Evolutionary conservation across 495 filamentous ascomycete species (phyloP).

Genomic region (Lindgomyces ingoldianus): DNA sequence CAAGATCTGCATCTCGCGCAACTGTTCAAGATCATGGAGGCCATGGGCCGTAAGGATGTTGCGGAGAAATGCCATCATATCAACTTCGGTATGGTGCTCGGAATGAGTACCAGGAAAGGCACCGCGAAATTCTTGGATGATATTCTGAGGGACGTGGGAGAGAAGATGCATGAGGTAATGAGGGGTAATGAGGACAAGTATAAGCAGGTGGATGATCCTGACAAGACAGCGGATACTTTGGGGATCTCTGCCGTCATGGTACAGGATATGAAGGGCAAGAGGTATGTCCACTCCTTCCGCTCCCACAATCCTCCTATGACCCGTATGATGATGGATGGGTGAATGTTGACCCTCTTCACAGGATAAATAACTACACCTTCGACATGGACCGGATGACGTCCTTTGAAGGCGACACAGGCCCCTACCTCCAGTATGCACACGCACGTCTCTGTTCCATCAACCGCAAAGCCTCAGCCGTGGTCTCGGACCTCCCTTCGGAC

Average conservation of each 20-base stretch:
- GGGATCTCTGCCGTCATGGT: slow-evolving; percentile 72
- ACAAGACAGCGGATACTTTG: slow-evolving; percentile 53
- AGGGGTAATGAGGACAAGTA: slow-evolving; percentile 65
- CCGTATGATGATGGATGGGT: too few relatives aligned
- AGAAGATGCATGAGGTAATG: slow-evolving; percentile 75
- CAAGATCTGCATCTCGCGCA: slow-evolving; percentile 73
- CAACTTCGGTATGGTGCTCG: slow-evolving; percentile 72
- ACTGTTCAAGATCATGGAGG: slow-evolving; percentile 69
- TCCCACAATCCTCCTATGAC: too few relatives aligned
- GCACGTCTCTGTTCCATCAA: slow-evolving; percentile 66
- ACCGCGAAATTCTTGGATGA: slow-evolving; percentile 72
- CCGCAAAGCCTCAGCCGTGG: slow-evolving; percentile 28
- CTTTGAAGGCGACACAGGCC: slow-evolving; percentile 71
- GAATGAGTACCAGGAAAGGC: slow-evolving; percentile 69
- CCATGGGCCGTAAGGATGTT: slow-evolving; percentile 66
- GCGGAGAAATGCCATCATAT: slow-evolving; percentile 66
- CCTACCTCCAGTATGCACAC: slow-evolving; percentile 70
- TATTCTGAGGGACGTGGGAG: slow-evolving; percentile 63
- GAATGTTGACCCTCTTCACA: slow-evolving; percentile 40
- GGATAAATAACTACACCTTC: slow-evolving; percentile 67
- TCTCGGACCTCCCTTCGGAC: slow-evolving; percentile 49
- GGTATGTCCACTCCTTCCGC: slow-evolving; percentile 51
- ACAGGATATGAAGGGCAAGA: slow-evolving; percentile 56
- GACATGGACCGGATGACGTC: slow-evolving; percentile 68
- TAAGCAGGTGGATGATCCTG: slow-evolving; percentile 63